Conservation (phyloP, 306 rosid species). For the Vicia faba region DNA sequence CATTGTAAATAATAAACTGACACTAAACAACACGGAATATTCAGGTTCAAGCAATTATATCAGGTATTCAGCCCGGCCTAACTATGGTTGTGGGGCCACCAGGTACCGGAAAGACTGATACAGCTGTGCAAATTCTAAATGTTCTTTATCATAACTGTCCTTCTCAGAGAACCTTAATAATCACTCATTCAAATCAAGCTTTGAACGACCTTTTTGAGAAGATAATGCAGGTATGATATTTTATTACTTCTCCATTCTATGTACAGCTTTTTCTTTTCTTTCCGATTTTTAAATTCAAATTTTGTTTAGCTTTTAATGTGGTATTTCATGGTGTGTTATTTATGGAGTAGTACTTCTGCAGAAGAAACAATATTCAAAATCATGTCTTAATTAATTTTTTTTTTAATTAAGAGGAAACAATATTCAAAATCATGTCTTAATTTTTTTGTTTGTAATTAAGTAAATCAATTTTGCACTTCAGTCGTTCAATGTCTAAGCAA, state of each 20-base stretch:
- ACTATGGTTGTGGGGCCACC: slow-evolving; percentile 99
- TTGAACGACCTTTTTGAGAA: slow-evolving; percentile 95
- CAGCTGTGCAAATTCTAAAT: slow-evolving; percentile 94
- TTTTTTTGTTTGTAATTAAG: no score
- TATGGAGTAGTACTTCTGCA: no score
- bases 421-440: no score
- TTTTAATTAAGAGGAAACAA: no score
- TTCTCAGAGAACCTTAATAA: slow-evolving; percentile 92
- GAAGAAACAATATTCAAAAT: no score
- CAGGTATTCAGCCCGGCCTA: slow-evolving; percentile 96
- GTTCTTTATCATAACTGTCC: slow-evolving; percentile 98
- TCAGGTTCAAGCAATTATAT: slow-evolving; percentile 88
- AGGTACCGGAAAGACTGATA: slow-evolving; percentile 99
- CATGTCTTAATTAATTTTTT: no score
- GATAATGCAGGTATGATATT: slow-evolving; percentile 75
- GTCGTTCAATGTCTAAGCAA: no score
- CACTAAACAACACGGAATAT: slow-evolving; percentile 15
- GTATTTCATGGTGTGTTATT: slow-evolving; percentile 21
- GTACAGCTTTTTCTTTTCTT: background rate
- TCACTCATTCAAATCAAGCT: slow-evolving; percentile 98
- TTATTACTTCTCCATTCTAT: background rate
- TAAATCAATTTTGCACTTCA: no score
- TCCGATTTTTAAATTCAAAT: background rate
- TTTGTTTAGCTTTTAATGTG: background rate
- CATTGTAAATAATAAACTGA: slow-evolving; percentile 5